phyloP scores from a whole-genome alignment of 805 yeast species.

The Clavispora carvajalis region DNA sequence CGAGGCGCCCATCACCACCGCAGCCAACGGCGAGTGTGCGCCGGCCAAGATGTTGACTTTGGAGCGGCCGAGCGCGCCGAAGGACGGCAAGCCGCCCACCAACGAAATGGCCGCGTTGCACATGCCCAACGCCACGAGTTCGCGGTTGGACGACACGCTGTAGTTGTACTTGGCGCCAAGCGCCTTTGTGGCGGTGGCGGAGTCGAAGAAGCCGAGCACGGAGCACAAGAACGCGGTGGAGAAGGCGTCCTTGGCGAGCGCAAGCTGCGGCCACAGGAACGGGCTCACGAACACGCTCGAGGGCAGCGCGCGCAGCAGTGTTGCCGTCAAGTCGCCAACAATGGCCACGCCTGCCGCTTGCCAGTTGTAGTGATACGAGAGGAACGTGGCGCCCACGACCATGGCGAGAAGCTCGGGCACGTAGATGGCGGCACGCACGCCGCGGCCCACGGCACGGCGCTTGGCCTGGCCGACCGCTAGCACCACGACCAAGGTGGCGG shows the following conservation, averaged over 20 bases:
- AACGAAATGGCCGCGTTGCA: conserved; percentile 24
- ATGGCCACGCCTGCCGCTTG: conserved; percentile 22
- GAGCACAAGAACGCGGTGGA: conserved; percentile 29
- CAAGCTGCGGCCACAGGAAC: conserved; percentile 13
- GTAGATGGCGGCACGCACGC: no score
- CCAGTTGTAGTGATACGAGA: conserved; percentile 25
- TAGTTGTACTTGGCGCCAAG: conserved; percentile 28
- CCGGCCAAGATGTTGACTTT: conserved; percentile 40
- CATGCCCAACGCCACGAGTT: conserved; percentile 28
- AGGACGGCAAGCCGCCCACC: conserved; percentile 30
- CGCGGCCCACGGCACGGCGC: no score
- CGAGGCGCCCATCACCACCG: conserved; percentile 27
- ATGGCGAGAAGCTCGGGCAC: conserved; percentile 29
- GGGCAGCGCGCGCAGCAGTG: neutral
- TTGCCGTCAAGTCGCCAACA: conserved; percentile 23
- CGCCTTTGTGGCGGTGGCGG: conserved; percentile 31
- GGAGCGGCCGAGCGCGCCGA: conserved; percentile 35
- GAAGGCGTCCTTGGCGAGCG: conserved; percentile 21
- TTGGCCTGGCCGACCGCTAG: conserved; percentile 18
- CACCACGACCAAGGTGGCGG: conserved; percentile 19
- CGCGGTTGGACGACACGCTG: conserved; percentile 28
- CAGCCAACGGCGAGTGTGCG: conserved; percentile 35
- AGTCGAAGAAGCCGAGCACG: conserved; percentile 30
- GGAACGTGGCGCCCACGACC: conserved; percentile 24
- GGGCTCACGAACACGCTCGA: conserved; percentile 18